phyloP scores from a whole-genome alignment of 2,329 filamentous ascomycete genomes.

The Fusarium guadeloupense region DNA sequence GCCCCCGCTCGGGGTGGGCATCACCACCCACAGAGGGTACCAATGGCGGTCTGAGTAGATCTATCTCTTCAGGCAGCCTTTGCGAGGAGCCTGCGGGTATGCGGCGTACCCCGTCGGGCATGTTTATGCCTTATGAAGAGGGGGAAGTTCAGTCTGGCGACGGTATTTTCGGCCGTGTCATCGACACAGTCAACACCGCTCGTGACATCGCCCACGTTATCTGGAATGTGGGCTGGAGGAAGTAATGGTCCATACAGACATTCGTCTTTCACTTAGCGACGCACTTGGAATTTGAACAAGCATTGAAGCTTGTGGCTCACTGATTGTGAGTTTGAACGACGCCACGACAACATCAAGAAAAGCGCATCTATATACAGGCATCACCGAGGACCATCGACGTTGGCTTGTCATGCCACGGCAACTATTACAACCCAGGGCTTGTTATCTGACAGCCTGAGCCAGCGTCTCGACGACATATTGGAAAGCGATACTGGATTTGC shows the following conservation, averaged over 20 bases:
- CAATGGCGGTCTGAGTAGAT: slow-evolving; percentile 54
- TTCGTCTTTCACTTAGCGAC: slow-evolving; percentile 23
- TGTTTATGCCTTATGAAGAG: slow-evolving; percentile 90
- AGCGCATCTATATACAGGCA: slow-evolving; percentile 32
- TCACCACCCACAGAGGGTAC: slow-evolving; percentile 40
- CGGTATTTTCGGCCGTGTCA: slow-evolving; percentile 79
- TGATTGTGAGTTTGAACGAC: slow-evolving; percentile 29
- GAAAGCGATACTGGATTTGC: slow-evolving; percentile 28
- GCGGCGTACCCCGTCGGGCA: slow-evolving; percentile 82
- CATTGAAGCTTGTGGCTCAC: slow-evolving; percentile 30
- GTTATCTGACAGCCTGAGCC: not conserved
- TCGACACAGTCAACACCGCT: slow-evolving; percentile 81
- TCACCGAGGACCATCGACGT: slow-evolving; percentile 17
- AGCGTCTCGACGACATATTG: slow-evolving; percentile 16
- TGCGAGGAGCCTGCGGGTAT: slow-evolving; percentile 68
- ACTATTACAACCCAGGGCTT: slow-evolving; percentile 8
- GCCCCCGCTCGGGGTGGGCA: slow-evolving; percentile 46
- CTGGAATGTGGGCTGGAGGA: slow-evolving; percentile 75
- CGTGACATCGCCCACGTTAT: slow-evolving; percentile 76
- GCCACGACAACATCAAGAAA: slow-evolving; percentile 29
- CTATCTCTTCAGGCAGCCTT: slow-evolving; percentile 60
- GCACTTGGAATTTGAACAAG: slow-evolving; percentile 30
- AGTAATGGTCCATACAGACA: slow-evolving; percentile 48
- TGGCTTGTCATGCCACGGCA: slow-evolving; percentile 14
- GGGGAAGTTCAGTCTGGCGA: slow-evolving; percentile 68